phyloP scores from a whole-genome alignment of 148 eudicot genomes.

The Fagopyrum homotropicum region DNA sequence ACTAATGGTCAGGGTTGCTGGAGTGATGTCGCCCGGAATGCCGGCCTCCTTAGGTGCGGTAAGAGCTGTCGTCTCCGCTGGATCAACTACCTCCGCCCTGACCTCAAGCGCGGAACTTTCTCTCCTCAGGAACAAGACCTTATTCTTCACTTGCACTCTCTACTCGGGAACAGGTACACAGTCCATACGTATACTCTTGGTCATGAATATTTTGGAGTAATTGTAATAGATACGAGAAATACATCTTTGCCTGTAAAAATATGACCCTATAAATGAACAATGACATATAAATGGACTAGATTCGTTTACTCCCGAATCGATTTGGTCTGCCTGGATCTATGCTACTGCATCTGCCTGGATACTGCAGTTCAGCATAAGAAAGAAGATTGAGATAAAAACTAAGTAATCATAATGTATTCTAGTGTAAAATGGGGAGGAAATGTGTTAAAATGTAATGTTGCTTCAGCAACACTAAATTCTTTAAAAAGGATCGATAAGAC shows the following conservation, averaged over 20 bases:
- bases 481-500: not conserved
- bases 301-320: too few species aligned
- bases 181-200: not conserved
- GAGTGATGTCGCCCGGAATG: conserved; percentile 63
- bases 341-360: too few species aligned
- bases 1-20: conserved; percentile 50
- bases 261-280: too few species aligned
- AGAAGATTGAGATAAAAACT: too few species aligned
- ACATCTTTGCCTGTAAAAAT: too few species aligned
- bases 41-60: conserved; percentile 54
- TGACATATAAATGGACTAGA: too few species aligned
- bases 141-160: conserved; percentile 51
- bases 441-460: not conserved
- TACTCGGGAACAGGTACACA: conserved; percentile 44
- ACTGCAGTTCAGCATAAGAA: too few species aligned
- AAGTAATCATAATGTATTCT: too few species aligned
- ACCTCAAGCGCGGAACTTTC: conserved; percentile 57
- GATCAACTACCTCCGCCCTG: conserved; percentile 60
- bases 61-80: conserved; percentile 57
- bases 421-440: too few species aligned
- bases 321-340: too few species aligned
- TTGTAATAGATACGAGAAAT: too few species aligned
- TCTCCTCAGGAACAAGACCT: conserved; percentile 51
- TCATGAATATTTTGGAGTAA: not conserved
- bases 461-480: not conserved